Conservation (phyloP, 345 rosid genomes). For the Populus nigra region DNA sequence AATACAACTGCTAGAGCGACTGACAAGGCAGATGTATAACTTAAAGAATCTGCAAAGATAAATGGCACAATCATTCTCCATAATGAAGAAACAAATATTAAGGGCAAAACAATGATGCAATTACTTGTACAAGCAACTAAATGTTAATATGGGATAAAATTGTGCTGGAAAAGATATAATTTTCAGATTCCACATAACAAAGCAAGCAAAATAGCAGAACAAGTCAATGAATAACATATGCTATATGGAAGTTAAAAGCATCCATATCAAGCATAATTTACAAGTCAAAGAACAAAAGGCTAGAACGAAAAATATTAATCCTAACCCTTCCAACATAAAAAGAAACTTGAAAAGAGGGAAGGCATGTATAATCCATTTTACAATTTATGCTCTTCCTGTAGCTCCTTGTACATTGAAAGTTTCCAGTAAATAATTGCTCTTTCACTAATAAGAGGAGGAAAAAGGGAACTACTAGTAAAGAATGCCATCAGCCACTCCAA, state of each 20-base stretch:
- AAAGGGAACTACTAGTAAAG: neutral
- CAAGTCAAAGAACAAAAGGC: neutral
- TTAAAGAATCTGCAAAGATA: slow-evolving; percentile 75
- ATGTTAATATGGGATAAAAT: neutral
- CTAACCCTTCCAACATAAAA: neutral
- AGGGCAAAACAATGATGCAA: neutral
- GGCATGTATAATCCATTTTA: neutral
- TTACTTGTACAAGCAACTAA: neutral
- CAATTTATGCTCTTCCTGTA: neutral
- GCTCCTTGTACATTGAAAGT: neutral
- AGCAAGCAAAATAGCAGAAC: neutral
- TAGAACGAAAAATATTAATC: neutral
- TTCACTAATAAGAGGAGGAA: neutral
- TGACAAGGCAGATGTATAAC: slow-evolving; percentile 82
- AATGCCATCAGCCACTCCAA: neutral
- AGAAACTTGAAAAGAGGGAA: neutral
- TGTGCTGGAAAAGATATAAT: neutral
- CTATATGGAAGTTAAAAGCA: neutral
- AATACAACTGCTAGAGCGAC: slow-evolving; percentile 77
- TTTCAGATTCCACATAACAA: neutral
- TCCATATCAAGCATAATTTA: neutral
- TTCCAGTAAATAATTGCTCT: neutral
- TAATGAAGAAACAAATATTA: slow-evolving; percentile 1
- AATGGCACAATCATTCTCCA: slow-evolving; percentile 15
- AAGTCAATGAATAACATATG: neutral